Evolutionary conservation across 805 yeast species (phyloP).

Genomic region (Wickerhamiella hasegawae): DNA sequence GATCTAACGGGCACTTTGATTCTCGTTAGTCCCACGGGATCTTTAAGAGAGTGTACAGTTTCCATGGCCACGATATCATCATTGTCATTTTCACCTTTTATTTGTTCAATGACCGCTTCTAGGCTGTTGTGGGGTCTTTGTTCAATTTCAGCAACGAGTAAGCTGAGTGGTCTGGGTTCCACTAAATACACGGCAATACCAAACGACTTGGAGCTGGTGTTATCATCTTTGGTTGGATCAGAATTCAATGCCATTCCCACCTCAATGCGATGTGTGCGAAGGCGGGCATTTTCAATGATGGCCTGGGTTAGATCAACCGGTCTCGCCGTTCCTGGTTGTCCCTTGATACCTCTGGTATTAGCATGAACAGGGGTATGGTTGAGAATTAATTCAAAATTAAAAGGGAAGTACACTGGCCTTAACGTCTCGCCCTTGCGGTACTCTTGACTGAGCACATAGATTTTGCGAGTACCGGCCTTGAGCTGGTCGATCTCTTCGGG

Average conservation of each 20-base stretch:
- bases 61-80: conserved; percentile 49
- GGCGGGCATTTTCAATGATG: conserved; percentile 12
- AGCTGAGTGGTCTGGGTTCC: conserved; percentile 28
- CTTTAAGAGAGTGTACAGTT: conserved; percentile 49
- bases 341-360: conserved; percentile 59
- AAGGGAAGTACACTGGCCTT: conserved; percentile 63
- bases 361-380: conserved; percentile 33
- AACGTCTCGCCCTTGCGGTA: conserved; percentile 10
- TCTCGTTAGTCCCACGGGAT: conserved; percentile 62
- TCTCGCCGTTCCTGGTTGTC: conserved; percentile 57
- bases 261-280: background rate
- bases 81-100: conserved; percentile 26
- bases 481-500: conserved; percentile 29
- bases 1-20: conserved; percentile 63
- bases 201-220: conserved; percentile 23
- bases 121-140: conserved; percentile 36
- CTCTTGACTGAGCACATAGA: conserved; percentile 38
- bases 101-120: conserved; percentile 33
- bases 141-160: conserved; percentile 27
- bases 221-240: conserved; percentile 40
- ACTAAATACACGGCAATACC: conserved; percentile 45
- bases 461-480: conserved; percentile 19
- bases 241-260: conserved; percentile 32
- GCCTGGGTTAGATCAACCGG: conserved; percentile 64
- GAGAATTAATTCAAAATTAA: conserved; percentile 48